Percentiles rank a stretch among this genome's conserved stretches.
phyloP scores from a whole-genome alignment of 257 asterid genomes.

The Leptodermis oblonga region DNA sequence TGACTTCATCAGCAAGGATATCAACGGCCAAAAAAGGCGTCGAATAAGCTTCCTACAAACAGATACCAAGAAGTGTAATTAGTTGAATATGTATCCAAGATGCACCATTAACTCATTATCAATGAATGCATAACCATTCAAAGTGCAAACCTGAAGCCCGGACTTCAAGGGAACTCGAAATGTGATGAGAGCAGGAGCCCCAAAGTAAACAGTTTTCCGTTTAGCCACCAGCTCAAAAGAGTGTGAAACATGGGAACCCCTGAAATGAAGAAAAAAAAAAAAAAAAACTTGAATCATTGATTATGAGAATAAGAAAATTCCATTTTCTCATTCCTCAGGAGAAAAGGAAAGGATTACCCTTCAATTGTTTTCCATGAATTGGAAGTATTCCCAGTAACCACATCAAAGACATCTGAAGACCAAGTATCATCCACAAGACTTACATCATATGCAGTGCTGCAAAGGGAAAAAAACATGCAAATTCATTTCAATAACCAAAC shows the following conservation, averaged over 20 bases:
- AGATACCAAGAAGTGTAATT: background rate
- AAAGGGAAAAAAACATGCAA: background rate
- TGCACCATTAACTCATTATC: background rate
- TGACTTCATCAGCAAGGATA: slow-evolving; percentile 36
- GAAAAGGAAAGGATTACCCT: slow-evolving; percentile 37
- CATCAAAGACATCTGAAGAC: slow-evolving; percentile 47
- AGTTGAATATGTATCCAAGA: background rate
- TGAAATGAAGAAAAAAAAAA: too few species aligned
- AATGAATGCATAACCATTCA: too few species aligned
- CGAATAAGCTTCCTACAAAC: slow-evolving; percentile 59
- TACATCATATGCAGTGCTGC: slow-evolving; percentile 61
- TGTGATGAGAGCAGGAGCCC: too few species aligned
- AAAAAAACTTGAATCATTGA: too few species aligned
- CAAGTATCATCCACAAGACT: slow-evolving; percentile 54
- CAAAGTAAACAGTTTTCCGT: too few species aligned
- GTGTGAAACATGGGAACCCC: too few species aligned
- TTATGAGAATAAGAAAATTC: background rate
- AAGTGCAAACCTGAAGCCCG: slow-evolving; percentile 43
- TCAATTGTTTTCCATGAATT: too few species aligned
- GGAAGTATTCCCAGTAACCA: slow-evolving; percentile 49
- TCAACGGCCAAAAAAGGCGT: slow-evolving; percentile 53
- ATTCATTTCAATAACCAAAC: background rate
- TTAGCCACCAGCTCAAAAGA: too few species aligned
- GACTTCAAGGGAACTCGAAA: slow-evolving; percentile 45
- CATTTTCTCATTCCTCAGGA: background rate